Base-by-base conservation (phyloP, 768 basidiomycete genomes). In the Cyathus striatus region DNA sequence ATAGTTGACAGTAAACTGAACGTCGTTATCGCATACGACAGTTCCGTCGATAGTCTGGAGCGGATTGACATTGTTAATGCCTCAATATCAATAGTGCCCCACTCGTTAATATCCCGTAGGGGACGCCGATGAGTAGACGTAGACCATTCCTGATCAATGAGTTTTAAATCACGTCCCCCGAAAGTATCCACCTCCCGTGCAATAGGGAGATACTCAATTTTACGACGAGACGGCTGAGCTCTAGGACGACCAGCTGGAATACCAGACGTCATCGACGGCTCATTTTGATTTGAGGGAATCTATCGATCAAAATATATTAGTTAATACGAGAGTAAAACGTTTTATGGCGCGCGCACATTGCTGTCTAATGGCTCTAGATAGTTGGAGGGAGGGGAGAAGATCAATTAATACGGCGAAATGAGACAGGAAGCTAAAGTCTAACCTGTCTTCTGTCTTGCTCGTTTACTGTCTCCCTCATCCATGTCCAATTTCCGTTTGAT, bases 51-150 rank as follows among this genome's bases (percentile, higher is more conserved):
- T 32, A 97, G 65, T 25, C 94, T 75, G 25, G 89, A 95, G 23
- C 93, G 86, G 30, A 99, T 66, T 23, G 89, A 88, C 85, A 99
- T 83, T n/a, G 83, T 83, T 39, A 99, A 72, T n/a, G 82, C 82
- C 56, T 96, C 93, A 45, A 97, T 82, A 53, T 98, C 94, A 39
- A 95, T 79, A 6, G 72, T 74, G 17, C 90, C 92, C 81, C 93
- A 90, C 41, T 94, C 90, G 56, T 83, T 81, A 49, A 90, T 75
- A 40, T 84, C 79, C 44, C 86, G 75, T 53, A 86, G 60, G 5
- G 77, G 72, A 34, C 86, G 76, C 41, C 74, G 68, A 36, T 76
- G 69, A n/a, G 69, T 59, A 14, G 72, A 56, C 24, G 67, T 73
- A 23, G 61, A 53, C 42, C 77, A 70, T 51, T 90, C 89, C 10